Conservation (phyloP, 2,329 filamentous ascomycete species). For the Capronia americana region DNA sequence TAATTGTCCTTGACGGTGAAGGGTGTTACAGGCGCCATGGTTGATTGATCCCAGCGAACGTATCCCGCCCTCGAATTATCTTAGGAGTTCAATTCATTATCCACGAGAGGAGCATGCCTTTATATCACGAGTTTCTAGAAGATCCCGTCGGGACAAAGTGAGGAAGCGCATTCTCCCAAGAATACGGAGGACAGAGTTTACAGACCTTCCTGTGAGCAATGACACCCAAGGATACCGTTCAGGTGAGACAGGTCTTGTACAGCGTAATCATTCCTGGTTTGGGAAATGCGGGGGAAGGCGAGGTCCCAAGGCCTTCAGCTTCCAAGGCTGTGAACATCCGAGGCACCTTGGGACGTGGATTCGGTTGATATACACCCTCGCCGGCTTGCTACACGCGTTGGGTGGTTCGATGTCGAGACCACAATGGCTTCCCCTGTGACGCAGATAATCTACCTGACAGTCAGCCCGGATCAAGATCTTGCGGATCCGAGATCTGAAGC, state of each 20-base stretch:
- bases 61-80: neutral
- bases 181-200: neutral
- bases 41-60: neutral
- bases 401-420: neutral
- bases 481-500: constrained; percentile 21
- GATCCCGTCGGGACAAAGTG: neutral
- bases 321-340: constrained; percentile 8
- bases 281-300: constrained; percentile 1
- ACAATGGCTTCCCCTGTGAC: constrained; percentile 15
- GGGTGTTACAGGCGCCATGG: constrained; percentile 21
- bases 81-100: neutral
- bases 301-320: neutral
- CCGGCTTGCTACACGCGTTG: neutral
- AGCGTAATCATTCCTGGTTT: neutral
- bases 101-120: neutral
- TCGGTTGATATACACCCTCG: neutral
- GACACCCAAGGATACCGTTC: neutral
- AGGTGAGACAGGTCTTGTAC: neutral
- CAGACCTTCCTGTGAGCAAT: neutral
- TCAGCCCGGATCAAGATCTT: constrained; percentile 20
- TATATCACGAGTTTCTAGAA: neutral
- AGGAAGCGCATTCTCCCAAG: neutral
- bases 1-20: constrained; percentile 33
- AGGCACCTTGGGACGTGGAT: neutral
- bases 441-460: constrained; percentile 27